Conservation (phyloP, 768 basidiomycete genomes). For the Russula brevipes region DNA sequence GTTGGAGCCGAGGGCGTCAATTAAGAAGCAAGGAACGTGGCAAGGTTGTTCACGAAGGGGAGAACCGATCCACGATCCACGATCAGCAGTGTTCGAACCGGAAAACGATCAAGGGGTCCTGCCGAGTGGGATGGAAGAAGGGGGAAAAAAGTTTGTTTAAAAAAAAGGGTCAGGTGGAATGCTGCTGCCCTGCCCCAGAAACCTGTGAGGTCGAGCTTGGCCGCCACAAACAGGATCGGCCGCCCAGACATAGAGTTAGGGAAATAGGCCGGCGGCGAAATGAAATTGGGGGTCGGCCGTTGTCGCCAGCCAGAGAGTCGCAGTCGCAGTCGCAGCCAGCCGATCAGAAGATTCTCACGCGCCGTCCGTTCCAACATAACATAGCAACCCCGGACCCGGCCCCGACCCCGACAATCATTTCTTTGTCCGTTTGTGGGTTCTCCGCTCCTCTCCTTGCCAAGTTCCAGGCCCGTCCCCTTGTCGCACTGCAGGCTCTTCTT, state of each 20-base stretch:
- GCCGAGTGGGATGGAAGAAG: background rate
- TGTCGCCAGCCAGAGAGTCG: background rate
- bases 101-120: background rate
- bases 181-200: too few species aligned
- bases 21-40: background rate
- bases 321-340: background rate
- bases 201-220: too few species aligned
- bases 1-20: slow-evolving; percentile 1
- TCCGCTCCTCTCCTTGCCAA: slow-evolving; percentile 14
- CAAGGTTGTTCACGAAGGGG: background rate
- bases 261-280: too few species aligned
- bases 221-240: too few species aligned
- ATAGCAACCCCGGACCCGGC: slow-evolving; percentile 21
- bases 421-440: slow-evolving; percentile 19
- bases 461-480: slow-evolving; percentile 15
- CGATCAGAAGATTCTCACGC: slow-evolving; percentile 2
- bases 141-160: background rate
- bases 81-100: background rate
- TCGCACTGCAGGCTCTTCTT: background rate
- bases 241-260: too few species aligned
- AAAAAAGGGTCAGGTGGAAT: background rate
- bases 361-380: background rate
- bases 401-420: slow-evolving; percentile 20
- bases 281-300: too few species aligned
- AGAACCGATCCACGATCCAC: background rate